These are phyloP conservation scores for Diplosphaera chodatii DNA, from an alignment of 139 green algal species.

Conservation along the genomic window DNA sequence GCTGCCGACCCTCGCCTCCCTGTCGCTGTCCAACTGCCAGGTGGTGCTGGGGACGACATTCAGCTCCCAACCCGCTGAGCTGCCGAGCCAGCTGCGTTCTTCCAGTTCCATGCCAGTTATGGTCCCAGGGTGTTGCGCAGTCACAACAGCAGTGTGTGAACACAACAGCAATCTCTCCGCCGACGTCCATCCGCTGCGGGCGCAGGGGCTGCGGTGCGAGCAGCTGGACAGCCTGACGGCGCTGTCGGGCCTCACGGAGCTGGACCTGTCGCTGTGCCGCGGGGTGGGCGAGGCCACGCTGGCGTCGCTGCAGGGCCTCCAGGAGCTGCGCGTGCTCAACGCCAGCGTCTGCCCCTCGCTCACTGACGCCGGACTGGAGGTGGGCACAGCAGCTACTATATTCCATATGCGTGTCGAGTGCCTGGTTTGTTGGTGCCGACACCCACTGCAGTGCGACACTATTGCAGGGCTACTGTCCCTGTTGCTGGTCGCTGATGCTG, in stretches of 20 bases:
- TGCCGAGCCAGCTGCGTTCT: too few species aligned
- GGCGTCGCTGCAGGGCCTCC: neutral
- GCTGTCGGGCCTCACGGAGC: neutral
- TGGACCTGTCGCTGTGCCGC: neutral
- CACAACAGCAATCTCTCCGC: too few species aligned
- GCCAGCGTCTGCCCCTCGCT: neutral
- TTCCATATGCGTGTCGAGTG: too few species aligned
- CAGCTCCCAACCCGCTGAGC: too few species aligned
- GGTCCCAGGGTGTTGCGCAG: too few species aligned
- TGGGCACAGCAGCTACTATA: neutral
- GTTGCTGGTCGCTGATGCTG: too few species aligned
- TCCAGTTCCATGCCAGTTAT: too few species aligned
- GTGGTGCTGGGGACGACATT: neutral
- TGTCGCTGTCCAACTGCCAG: slow-evolving; percentile 1
- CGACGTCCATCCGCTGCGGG: too few species aligned
- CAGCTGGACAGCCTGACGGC: neutral
- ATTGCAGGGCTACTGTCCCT: too few species aligned
- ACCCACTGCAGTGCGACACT: too few species aligned
- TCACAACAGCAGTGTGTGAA: too few species aligned
- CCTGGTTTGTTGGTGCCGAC: too few species aligned
- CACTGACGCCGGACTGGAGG: neutral
- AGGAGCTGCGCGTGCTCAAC: neutral
- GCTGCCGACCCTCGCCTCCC: neutral
- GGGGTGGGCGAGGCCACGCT: neutral
- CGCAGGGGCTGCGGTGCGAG: neutral